Evolutionary conservation across 2,329 filamentous ascomycete genomes (phyloP).

Genomic region (Trichophyton schoenleinii): DNA sequence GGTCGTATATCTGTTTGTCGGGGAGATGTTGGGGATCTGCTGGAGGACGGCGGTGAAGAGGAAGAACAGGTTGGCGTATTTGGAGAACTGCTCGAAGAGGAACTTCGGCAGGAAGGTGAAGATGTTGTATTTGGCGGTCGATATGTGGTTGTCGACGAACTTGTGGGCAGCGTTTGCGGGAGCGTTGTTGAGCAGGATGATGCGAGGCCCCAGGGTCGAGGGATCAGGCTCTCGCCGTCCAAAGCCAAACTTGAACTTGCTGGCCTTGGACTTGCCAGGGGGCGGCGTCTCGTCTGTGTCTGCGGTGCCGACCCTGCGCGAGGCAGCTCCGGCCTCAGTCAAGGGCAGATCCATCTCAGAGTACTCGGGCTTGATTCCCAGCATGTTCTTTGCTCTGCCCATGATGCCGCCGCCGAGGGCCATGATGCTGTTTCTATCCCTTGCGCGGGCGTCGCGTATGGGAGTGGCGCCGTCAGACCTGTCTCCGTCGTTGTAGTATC

Average conservation of each 20-base stretch:
- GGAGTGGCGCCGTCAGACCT: conserved; percentile 24
- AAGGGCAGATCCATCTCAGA: conserved; percentile 97
- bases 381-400: conserved; percentile 75
- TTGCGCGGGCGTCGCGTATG: conserved; percentile 40
- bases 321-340: conserved; percentile 57
- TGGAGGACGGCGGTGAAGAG: conserved; percentile 89
- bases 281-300: conserved; percentile 29
- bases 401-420: conserved; percentile 75
- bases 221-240: conserved; percentile 75
- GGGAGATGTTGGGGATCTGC: conserved; percentile 88
- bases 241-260: conserved; percentile 87
- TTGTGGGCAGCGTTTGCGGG: conserved; percentile 81
- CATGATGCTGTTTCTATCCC: conserved; percentile 79
- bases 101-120: conserved; percentile 93
- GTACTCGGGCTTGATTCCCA: conserved; percentile 76
- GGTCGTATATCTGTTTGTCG: conserved; percentile 90
- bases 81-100: conserved; percentile 94
- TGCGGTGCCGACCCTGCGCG: conserved; percentile 34
- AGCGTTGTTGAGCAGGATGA: conserved; percentile 93
- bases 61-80: conserved; percentile 99
- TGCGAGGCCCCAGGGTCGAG: conserved; percentile 75
- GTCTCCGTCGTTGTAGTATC: conserved; percentile 58
- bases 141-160: conserved; percentile 93
- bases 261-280: conserved; percentile 38
- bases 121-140: conserved; percentile 93